Conservation (phyloP, 2,329 filamentous ascomycete genomes). For the Venturia pyrina region DNA sequence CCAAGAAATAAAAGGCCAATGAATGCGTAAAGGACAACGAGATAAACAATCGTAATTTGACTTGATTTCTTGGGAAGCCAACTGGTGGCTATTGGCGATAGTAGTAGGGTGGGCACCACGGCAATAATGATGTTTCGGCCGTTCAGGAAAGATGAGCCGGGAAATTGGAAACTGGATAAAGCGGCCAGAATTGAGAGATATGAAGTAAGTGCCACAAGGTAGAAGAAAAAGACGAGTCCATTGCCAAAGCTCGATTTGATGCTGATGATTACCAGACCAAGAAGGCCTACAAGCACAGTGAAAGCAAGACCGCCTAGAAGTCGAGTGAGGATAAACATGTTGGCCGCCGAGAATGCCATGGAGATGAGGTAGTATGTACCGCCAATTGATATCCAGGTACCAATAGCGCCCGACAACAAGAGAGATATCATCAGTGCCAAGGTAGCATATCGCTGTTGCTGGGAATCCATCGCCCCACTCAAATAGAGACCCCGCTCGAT, state of each 20-base stretch:
- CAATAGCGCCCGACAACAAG: slow-evolving; percentile 49
- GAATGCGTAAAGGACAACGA: slow-evolving; percentile 44
- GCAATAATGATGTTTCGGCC: slow-evolving; percentile 46
- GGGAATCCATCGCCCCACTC: slow-evolving; percentile 43
- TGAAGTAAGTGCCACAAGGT: slow-evolving; percentile 46
- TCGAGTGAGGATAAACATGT: slow-evolving; percentile 45
- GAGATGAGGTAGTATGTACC: slow-evolving; percentile 52
- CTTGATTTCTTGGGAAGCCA: slow-evolving; percentile 31
- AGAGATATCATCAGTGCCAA: slow-evolving; percentile 49
- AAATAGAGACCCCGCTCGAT: slow-evolving; percentile 52
- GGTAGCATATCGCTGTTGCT: slow-evolving; percentile 43
- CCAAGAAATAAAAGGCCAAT: slow-evolving; percentile 41
- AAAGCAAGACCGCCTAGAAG: slow-evolving; percentile 42
- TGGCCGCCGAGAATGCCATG: slow-evolving; percentile 45
- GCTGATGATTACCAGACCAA: slow-evolving; percentile 42
- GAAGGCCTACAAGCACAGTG: slow-evolving; percentile 41
- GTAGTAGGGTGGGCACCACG: slow-evolving; percentile 45
- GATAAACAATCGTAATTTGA: slow-evolving; percentile 47
- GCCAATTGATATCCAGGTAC: slow-evolving; percentile 53
- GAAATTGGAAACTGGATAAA: slow-evolving; percentile 35
- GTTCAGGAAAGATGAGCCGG: slow-evolving; percentile 45
- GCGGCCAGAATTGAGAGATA: slow-evolving; percentile 49
- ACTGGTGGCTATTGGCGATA: slow-evolving; percentile 47
- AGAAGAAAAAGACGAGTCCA: slow-evolving; percentile 50
- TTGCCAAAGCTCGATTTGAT: slow-evolving; percentile 32